Conservation (phyloP, 1,284 basidiomycete genomes). For the Ustilago hordei region DNA sequence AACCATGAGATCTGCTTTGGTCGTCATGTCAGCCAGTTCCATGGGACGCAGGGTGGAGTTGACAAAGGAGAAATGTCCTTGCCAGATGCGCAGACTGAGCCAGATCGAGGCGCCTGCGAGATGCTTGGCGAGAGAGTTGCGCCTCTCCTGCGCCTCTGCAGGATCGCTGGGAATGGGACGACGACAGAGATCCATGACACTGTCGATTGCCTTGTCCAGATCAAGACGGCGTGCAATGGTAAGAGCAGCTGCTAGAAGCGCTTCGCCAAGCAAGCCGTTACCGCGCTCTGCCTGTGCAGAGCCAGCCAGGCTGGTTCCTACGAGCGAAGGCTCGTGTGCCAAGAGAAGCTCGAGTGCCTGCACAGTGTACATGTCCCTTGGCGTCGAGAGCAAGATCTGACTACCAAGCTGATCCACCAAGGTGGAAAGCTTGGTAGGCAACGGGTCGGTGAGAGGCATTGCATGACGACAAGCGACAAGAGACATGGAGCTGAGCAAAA, state of each 20-base stretch:
- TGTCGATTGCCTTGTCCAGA: slow-evolving; percentile 49
- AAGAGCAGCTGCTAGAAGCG: slow-evolving; percentile 43
- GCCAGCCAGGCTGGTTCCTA: slow-evolving; percentile 43
- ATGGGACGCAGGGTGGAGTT: slow-evolving; percentile 47
- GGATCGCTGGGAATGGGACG: slow-evolving; percentile 1
- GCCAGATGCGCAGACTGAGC: slow-evolving; percentile 49
- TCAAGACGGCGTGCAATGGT: slow-evolving; percentile 46
- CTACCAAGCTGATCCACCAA: slow-evolving; percentile 49
- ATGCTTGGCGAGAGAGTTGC: slow-evolving; percentile 24
- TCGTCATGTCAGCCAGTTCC: slow-evolving; percentile 21
- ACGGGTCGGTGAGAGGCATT: slow-evolving; percentile 43
- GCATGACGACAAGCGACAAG: slow-evolving; percentile 46
- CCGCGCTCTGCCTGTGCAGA: slow-evolving; percentile 39
- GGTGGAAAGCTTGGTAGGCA: slow-evolving; percentile 39
- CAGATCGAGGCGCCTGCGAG: slow-evolving; percentile 44
- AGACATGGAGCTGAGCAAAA: slow-evolving; percentile 49
- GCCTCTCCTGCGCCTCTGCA: slow-evolving; percentile 14
- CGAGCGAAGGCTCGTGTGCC: slow-evolving; percentile 50
- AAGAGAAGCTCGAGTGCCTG: slow-evolving; percentile 48
- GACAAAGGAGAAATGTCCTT: slow-evolving; percentile 50
- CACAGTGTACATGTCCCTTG: slow-evolving; percentile 46
- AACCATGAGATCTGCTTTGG: slow-evolving; percentile 31
- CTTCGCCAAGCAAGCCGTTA: slow-evolving; percentile 46
- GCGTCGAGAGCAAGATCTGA: slow-evolving; percentile 43
- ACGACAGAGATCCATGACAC: slow-evolving; percentile 22